Conservation (phyloP, 139 green algal species). For the Picochlorum sp. region DNA sequence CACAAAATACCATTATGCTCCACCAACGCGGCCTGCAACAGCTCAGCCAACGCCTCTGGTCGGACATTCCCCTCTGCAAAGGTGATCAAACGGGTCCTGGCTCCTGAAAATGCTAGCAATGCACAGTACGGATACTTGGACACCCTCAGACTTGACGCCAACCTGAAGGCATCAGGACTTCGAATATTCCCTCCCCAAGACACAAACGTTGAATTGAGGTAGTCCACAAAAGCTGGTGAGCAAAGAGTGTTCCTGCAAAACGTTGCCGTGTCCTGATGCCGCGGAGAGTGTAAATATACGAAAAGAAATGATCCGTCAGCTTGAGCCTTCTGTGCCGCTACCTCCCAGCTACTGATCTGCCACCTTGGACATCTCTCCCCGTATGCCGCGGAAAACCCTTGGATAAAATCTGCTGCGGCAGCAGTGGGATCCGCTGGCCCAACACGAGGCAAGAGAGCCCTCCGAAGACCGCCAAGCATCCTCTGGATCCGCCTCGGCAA, state of each 20-base stretch:
- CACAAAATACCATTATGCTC: slow-evolving; percentile 24
- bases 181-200: slow-evolving; percentile 62
- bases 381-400: slow-evolving; percentile 19
- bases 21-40: slow-evolving; percentile 12
- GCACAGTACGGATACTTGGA: slow-evolving; percentile 55
- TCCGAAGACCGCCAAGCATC: neutral
- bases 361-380: slow-evolving; percentile 35
- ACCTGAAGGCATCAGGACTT: slow-evolving; percentile 47
- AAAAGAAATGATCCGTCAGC: slow-evolving; percentile 64
- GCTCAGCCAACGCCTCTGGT: slow-evolving; percentile 13
- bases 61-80: slow-evolving; percentile 25
- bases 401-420: slow-evolving; percentile 11
- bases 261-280: slow-evolving; percentile 57
- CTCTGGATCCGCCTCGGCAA: neutral
- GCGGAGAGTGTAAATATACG: slow-evolving; percentile 64
- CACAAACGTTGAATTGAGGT: slow-evolving; percentile 47
- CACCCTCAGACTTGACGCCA: slow-evolving; percentile 38
- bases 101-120: slow-evolving; percentile 52
- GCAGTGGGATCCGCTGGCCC: slow-evolving; percentile 11
- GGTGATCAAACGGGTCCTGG: slow-evolving; percentile 41
- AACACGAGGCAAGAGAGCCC: slow-evolving; percentile 11
- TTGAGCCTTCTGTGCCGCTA: slow-evolving; percentile 41
- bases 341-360: slow-evolving; percentile 38
- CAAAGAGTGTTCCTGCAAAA: slow-evolving; percentile 57
- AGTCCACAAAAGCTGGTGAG: slow-evolving; percentile 41